These are phyloP conservation scores for Alternaria burnsii DNA, from an alignment of 2,329 filamentous ascomycete species.

Conservation along the genomic window DNA sequence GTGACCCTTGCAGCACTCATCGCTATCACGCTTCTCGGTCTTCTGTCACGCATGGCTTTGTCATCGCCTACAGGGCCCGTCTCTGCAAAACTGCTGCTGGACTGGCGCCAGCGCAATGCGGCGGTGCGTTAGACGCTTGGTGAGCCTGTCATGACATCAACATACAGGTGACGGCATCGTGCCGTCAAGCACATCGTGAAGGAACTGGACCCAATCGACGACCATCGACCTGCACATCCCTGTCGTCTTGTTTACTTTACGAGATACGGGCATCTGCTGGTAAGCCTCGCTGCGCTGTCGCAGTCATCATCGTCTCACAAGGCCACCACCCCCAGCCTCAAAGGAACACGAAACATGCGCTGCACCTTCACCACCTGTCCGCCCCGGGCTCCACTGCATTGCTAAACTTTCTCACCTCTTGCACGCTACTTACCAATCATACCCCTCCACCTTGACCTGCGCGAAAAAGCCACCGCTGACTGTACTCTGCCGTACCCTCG, in stretches of 20 bases:
- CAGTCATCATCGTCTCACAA: not conserved
- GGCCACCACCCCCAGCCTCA: conserved; percentile 16
- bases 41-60: conserved; percentile 3
- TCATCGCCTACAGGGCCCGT: conserved; percentile 1
- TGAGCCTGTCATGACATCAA: conserved; percentile 35
- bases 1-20: conserved; percentile 16
- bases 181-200: not conserved
- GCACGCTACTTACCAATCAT: conserved; percentile 12
- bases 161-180: conserved; percentile 22
- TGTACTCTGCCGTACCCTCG: conserved; percentile 9
- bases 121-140: conserved; percentile 21
- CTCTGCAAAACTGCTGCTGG: conserved; percentile 10
- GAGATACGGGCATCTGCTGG: conserved; percentile 11
- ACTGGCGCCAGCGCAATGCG: conserved; percentile 20
- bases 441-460: not conserved
- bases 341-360: conserved; percentile 27
- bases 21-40: conserved; percentile 5
- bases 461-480: conserved; percentile 14
- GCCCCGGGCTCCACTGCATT: not conserved
- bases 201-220: not conserved
- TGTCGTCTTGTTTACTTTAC: conserved; percentile 5
- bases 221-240: conserved; percentile 3
- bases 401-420: conserved; percentile 8
- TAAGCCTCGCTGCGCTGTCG: conserved; percentile 5
- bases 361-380: not conserved